A percentile compares a stretch with the other conserved stretches of the same genome.
Conservation (phyloP, 176 grass and related monocot species). For the Thinopyrum elongatum region DNA sequence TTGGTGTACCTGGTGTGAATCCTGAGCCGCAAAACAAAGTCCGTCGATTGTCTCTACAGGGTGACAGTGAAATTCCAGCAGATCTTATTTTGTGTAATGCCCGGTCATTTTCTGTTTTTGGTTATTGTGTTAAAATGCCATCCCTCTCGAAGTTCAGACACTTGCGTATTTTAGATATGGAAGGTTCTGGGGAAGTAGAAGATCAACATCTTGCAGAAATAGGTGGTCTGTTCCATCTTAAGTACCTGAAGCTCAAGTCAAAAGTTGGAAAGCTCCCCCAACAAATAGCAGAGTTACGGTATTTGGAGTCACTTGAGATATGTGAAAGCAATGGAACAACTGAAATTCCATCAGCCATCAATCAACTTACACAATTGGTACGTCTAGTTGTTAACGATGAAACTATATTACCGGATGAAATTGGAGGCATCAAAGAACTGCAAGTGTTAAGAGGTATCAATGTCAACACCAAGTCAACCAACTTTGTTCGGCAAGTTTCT, state of each 20-base stretch:
- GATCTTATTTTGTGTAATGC: neutral
- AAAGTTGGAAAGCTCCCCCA: neutral
- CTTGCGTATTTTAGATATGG: conserved; percentile 15
- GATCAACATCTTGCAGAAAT: conserved; percentile 14
- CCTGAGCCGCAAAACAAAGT: neutral
- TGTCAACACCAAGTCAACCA: neutral
- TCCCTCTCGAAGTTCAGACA: neutral
- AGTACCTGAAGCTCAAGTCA: neutral
- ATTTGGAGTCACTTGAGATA: conserved; percentile 2
- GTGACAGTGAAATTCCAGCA: neutral
- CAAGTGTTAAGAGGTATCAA: neutral
- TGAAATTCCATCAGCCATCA: neutral
- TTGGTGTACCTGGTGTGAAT: neutral
- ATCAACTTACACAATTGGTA: neutral
- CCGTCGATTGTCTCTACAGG: neutral
- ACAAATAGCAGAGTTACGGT: conserved; percentile 1
- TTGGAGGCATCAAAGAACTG: neutral
- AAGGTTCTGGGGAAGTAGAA: neutral
- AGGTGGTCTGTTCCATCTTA: neutral
- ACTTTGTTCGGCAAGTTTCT: neutral
- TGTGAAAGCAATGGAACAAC: neutral
- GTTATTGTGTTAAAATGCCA: neutral
- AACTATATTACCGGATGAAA: neutral
- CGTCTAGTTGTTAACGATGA: neutral
- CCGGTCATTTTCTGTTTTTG: neutral